Base-by-base conservation (phyloP, 1,139 yeast species). In the Yamadazyma jaroonii region DNA sequence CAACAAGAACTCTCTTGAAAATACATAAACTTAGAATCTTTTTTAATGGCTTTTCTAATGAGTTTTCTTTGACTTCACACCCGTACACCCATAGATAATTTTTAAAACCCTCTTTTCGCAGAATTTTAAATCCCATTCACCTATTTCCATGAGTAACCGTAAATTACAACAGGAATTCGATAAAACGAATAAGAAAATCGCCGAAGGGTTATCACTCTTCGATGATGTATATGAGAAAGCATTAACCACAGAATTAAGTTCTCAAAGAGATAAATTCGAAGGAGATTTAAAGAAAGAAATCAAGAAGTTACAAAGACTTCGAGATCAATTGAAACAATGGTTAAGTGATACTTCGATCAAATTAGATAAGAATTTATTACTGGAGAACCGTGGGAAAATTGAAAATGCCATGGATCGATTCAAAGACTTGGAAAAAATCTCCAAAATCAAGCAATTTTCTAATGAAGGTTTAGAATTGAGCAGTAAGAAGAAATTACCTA, bases 291-390 rank as follows among this genome's bases (percentile, higher is more conserved):
- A 94, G 70, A 85, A 95, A 53, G 98, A 94, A 61, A 92, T 94
- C 61, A 94, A 94, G 63, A 90, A 89, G 62, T 73, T 94, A 38
- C 99, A 94, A 61, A 79, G 96, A 56, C 81, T 85, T 56, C 78
- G 98, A 59, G 98, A 94, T 62, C 97, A 90, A 63, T 86, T 94
- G 49, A 94, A 94, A 62, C 84, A 87, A 40, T 94, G 98, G 98
- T 69, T 90, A 56, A 80, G 95, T 33, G 95, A 94, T 51, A 84
- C 84, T 52, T 95, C 94, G 46, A 90, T 90, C 38, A 90, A 94
- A 61, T 94, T 92, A 55, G 95, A 89, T 64, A 84, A 87, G 57
- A 71, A 64, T 32, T 62, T 73, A 37, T 64, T 94, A 43, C 74
- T 79, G 46, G 97, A 90, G 44, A 86, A 89, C 52, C 74, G 98